Base-by-base conservation (phyloP, 176 grass and related monocot species). In the Coix lacrymajobi region DNA sequence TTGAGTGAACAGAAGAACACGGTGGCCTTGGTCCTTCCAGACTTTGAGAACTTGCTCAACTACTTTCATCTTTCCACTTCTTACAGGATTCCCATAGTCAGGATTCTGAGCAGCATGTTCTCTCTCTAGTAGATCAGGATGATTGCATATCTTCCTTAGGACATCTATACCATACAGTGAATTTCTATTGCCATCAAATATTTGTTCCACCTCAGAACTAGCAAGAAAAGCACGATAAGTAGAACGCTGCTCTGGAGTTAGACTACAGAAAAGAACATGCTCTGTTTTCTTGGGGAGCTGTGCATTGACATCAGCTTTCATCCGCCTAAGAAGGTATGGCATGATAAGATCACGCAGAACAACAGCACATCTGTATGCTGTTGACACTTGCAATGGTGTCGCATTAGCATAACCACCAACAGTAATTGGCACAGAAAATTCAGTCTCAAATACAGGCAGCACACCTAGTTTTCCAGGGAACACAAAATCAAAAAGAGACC, bases 391-490 rank as follows among this genome's bases (percentile, higher is more conserved):
- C 80, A 97, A 85, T 13, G 95, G 95, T 32, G 90, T 95, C 14
- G 95, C 92, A 92, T 92, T 98, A 39, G 90, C 88, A 84, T 98
- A 98, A 68, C 95, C 95, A 8, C 95, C 92, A 40, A 94, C 90
- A 78, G 88, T 98, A 87, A 98, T 95, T 72, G 95, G 95, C 61
- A 98, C 95, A 41, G 95, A 90, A 73, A 95, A 94, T 78, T 98
- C 95, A 3, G 86, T 69, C 86, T 98, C 95, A 80, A 98, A 95
- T 71, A 94, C 92, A 41, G 95, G 95, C 11, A 94, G 78, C 58
- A 98, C 95, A 17, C 95, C 95, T 85, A 98, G 69, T 84, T 98
- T 98, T 75, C 95, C 95, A 86, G 95, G 95, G 85, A 98, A 98
- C 31, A 98, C 92, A 1, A 98, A 98, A 95, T 98, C 95, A 19